These are phyloP conservation scores for Spathaspora hagerdaliae DNA, from an alignment of 805 yeast species.

Conservation along the genomic window DNA sequence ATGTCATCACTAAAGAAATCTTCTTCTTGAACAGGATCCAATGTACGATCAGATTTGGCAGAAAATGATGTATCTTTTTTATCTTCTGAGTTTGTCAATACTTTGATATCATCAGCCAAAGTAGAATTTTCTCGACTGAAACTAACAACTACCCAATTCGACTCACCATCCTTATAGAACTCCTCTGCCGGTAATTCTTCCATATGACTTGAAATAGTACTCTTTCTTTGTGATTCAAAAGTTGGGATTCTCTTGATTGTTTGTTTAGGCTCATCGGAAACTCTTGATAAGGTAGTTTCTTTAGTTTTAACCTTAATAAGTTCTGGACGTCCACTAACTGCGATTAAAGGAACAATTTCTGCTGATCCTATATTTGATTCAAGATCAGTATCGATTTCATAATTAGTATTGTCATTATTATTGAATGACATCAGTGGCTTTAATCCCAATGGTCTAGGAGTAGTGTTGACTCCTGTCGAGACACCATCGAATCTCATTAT, in stretches of 20 bases:
- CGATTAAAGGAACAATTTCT: neutral
- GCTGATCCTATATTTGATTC: neutral
- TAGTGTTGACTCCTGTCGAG: neutral
- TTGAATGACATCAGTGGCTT: neutral
- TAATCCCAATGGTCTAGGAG: conserved; percentile 1
- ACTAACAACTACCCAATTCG: neutral
- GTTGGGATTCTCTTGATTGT: neutral
- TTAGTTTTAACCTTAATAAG: neutral
- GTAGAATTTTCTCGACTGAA: neutral
- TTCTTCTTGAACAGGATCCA: neutral
- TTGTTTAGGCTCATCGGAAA: neutral
- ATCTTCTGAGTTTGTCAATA: neutral
- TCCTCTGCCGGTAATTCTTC: neutral
- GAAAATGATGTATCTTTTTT: neutral
- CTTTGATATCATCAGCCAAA: neutral
- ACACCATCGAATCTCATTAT: neutral
- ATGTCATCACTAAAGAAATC: neutral
- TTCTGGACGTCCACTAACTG: neutral
- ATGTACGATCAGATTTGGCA: neutral
- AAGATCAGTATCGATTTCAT: neutral
- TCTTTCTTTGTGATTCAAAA: neutral
- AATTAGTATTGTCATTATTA: neutral
- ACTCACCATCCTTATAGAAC: neutral
- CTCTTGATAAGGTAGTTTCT: too few relatives aligned
- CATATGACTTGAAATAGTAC: neutral